Base-by-base conservation (phyloP, 768 basidiomycete species). In the Collybia nuda region DNA sequence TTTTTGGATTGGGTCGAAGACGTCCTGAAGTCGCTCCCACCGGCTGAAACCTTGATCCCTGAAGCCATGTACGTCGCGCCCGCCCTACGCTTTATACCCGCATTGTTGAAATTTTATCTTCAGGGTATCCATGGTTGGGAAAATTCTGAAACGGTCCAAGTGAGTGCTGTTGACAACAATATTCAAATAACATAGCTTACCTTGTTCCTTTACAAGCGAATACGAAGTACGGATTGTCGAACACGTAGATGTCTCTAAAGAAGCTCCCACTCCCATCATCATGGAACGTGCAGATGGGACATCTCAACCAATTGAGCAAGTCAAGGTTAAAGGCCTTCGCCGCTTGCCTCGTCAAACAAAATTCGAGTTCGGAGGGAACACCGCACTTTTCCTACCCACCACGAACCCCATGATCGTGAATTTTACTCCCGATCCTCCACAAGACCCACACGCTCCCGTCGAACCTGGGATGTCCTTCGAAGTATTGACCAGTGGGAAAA, bases 1-100 rank as follows among this genome's bases (percentile, higher is more conserved):
- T 51, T 51, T n/a, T 24, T 51, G 17, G 36, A 51, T 40, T 51
- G 23, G 17, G 35, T 51, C 21, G 42, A 51, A 32, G 50, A 51
- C 19, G 40, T 51, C 6, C 11, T 51, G n/a, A 44, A 37, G 26
- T 37, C 35, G 12, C 43, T 51, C 5, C 50, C 50, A 28, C 11
- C 19, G 17, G 24, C 42, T 15, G 50, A 51, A 39, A 23, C 38
- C 2, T 17, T 21, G 5, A 36, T 51, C 15, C n/a, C 50, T 5
- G 32, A 32, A 32, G 32, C 32, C 14, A 6, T 21, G 19, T 39
- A 36, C 50, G 50, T 44, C 17, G 32, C 12, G 7, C 9, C 14
- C 14, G 14, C 32, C 12, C 32, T 14, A 11, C 12, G 14, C 24
- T 26, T 26, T 26, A 5, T 32, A 29, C 11, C 18, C 15, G 2